Evolutionary conservation across 2,329 filamentous ascomycete genomes (phyloP), one percentile per base, ranked within the genome.

Genomic region (Byssoonygena ceratinophila): DNA sequence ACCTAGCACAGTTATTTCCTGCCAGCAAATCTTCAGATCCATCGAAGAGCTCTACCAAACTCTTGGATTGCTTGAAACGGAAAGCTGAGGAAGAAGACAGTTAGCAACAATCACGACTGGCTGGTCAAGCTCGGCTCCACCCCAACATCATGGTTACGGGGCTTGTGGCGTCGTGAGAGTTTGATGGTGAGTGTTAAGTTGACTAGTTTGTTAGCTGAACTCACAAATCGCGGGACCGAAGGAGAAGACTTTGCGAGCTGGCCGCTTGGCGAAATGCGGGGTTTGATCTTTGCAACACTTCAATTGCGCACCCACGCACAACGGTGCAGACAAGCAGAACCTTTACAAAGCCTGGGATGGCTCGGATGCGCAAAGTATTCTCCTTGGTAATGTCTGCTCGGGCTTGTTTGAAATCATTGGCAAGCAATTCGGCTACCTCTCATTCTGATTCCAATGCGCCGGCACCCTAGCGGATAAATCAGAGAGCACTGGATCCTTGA

Each of bases 131-230:
- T 25, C 12, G 25, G 8, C 39, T 25, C 39, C 22, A 44, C 40
- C n/a, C 22, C 23, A 23, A 44, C 22, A n/a, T 18, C 8, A 16
- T 32, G n/a, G 43, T 20, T 45, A 22, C 11, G 5, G 43, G 9
- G n/a, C 47, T 50, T 50, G 47, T 50, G 47, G 37, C 37, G 37
- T 18, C 12, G 36, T 12, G 36, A 49, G 25, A 40, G 23, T 22
- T 29, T 29, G 9, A 27, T 8, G 18, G 11, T 23, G 37, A 25
- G 22, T 41, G n/a, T n/a, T n/a, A n/a, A n/a, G n/a, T n/a, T n/a
- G n/a, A n/a, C n/a, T n/a, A n/a, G n/a, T n/a, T n/a, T n/a, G n/a
- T n/a, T n/a, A n/a, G n/a, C n/a, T n/a, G n/a, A n/a, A n/a, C n/a
- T n/a, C n/a, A n/a, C n/a, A n/a, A n/a, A n/a, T n/a, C n/a, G n/a